These are phyloP conservation scores for Colletotrichum sp. DNA, from an alignment of 2,329 filamentous ascomycete genomes.

Conservation along the genomic window DNA sequence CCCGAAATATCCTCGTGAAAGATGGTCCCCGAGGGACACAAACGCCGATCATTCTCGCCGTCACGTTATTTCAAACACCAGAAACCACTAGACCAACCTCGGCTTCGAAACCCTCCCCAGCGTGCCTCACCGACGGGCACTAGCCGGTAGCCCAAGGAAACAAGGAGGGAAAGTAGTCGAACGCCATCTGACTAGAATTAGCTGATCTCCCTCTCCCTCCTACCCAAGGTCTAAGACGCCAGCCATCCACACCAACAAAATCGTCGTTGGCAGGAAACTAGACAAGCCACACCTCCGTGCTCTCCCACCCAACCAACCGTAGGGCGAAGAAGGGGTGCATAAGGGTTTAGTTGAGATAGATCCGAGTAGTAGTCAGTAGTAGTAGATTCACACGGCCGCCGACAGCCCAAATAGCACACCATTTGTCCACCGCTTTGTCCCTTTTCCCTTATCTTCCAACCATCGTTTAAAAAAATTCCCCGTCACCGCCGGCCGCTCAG, in stretches of 20 bases:
- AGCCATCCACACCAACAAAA: not conserved
- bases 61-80: not conserved
- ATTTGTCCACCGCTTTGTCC: not conserved
- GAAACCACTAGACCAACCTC: not conserved
- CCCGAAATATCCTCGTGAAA: not conserved
- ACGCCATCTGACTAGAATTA: not conserved
- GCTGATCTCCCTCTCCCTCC: not conserved
- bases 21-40: not conserved
- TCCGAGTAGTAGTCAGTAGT: not conserved
- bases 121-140: not conserved
- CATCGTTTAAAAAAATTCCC: not conserved
- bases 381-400: not conserved
- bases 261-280: not conserved
- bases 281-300: not conserved
- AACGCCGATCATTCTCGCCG: not conserved
- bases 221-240: not conserved
- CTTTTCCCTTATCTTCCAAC: not conserved
- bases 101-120: not conserved
- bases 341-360: not conserved
- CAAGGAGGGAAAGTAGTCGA: not conserved
- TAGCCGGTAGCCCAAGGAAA: not conserved
- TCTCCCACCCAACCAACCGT: not conserved
- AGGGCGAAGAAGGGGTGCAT: not conserved
- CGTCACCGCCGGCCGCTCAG: conserved; percentile 15
- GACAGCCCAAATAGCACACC: not conserved